Evolutionary conservation across 345 rosid genomes (phyloP), one percentile per base, ranked within the genome.

Genomic region (Bruguiera sexangula): DNA sequence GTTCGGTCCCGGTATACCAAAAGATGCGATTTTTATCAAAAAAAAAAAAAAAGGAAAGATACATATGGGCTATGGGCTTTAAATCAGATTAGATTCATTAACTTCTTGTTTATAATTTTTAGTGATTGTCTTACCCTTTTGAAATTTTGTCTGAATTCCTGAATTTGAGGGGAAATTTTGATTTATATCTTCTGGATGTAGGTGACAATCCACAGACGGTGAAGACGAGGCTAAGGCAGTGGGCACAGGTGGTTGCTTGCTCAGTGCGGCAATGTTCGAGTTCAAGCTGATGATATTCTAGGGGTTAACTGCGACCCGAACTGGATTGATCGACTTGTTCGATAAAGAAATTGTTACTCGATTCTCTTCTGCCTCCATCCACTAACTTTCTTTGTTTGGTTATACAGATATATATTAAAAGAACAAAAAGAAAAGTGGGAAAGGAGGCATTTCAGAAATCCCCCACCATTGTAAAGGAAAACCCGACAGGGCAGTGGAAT

Each of bases 161-260:
- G 50, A 43, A 43, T 43, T 43, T 43, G 50, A 13, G 15, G 50
- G 19, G 19, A 43, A 43, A 43, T 13, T 13, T 43, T 43, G 48
- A 39, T 43, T 18, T 13, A 15, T 9, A 10, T 39, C 48, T 9
- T 39, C 11, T 39, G 48, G 48, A 39, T 59, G 20, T 26, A 91
- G 98, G 92, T 64, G 96, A 88, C 67, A 84, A 85, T 85, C 94
- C 97, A 1, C 78, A 86, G 79, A 82, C 82, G 82, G 83, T 89
- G 91, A 93, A 91, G 86, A 89, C 87, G 71, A 84, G 93, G 83
- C 76, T 93, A 77, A 86, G 85, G 78, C 96, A 88, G 72, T 91
- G 98, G 97, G 98, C 97, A 56, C 92, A 85, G 81, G 92, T 91
- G 79, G 98, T 93, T 75, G 98, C 94, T 19, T 94, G 98, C 79